Base-by-base conservation (phyloP, 192 early-diverging fungal species). In the Coemansia sp. region DNA sequence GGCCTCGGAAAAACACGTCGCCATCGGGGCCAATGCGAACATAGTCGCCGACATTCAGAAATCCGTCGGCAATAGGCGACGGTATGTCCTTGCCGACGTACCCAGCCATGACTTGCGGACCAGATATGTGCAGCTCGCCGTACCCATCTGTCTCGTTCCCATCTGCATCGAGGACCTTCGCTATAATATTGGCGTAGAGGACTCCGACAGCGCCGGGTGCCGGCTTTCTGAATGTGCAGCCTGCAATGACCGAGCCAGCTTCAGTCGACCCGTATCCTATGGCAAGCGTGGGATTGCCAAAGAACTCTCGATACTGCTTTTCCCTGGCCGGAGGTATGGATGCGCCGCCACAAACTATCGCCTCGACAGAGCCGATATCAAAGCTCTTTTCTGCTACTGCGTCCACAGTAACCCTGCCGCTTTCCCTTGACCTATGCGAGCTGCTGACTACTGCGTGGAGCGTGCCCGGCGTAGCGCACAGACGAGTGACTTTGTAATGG, bases 101-200 rank as follows among this genome's bases (percentile, higher is more conserved):
- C 1, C 92, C 93, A 20, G 64, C 60, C 90, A 94, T 95, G 50
- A 97, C 66, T 53, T 89, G 92, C 3, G 93, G 90, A 0, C 93
- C 93, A 4, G 83, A 78, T 7, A 95, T 53, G 75, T 88, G 93
- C 32, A 98, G 74, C 72, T 97, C 91, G 19, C 94, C 95, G 25
- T 69, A 56, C 7, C 71, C 85, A 0, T 22, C 28, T 7, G 87
- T 73, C 48, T 91, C 90, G 35, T 85, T 74, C 13, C 88, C 90
- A 22, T 90, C 69, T 2, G 16, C 30, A 34, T 77, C 79, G 1
- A 82, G 36, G 0, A 77, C 62, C 54, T 68, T 72, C 51, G 70
- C 74, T 13, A 13, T 30, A 42, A 29, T 71, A 62, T 70, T 70
- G 1, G 79, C 71, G 27, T 63, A 69, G 25, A 76, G 51, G 3